Conservation (phyloP, 495 filamentous ascomycete species). For the Cudoniella acicularis region DNA sequence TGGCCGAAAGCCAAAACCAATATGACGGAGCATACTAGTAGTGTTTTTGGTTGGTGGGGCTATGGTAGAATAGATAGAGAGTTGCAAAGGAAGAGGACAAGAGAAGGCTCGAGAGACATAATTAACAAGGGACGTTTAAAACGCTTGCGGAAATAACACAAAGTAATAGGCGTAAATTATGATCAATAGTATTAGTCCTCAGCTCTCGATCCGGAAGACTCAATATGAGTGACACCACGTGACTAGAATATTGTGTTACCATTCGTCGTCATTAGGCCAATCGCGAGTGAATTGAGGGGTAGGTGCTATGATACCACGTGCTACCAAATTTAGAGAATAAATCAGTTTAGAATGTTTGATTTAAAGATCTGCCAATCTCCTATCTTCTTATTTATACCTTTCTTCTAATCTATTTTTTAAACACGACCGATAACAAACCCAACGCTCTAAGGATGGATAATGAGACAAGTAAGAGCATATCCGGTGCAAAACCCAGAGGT, state of each 20-base stretch:
- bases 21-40: not conserved
- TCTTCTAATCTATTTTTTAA: not conserved
- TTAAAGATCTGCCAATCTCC: not conserved
- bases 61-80: not conserved
- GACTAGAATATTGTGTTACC: not conserved
- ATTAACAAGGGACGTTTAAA: not conserved
- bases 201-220: not conserved
- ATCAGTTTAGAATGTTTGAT: not conserved
- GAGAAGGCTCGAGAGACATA: not conserved
- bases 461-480: not conserved
- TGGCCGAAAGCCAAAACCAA: too few relatives aligned
- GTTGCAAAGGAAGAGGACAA: not conserved
- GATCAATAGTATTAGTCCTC: not conserved
- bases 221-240: not conserved
- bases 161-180: not conserved
- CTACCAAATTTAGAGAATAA: not conserved
- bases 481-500: constrained; percentile 1
- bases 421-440: not conserved
- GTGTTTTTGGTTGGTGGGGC: too few relatives aligned
- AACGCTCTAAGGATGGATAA: not conserved
- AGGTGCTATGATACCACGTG: not conserved
- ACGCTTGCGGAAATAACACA: not conserved
- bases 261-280: not conserved
- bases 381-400: not conserved
- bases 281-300: not conserved